These are phyloP conservation scores for Cladochytrium replicatum DNA, from an alignment of 192 early-diverging fungal species.

Conservation along the genomic window DNA sequence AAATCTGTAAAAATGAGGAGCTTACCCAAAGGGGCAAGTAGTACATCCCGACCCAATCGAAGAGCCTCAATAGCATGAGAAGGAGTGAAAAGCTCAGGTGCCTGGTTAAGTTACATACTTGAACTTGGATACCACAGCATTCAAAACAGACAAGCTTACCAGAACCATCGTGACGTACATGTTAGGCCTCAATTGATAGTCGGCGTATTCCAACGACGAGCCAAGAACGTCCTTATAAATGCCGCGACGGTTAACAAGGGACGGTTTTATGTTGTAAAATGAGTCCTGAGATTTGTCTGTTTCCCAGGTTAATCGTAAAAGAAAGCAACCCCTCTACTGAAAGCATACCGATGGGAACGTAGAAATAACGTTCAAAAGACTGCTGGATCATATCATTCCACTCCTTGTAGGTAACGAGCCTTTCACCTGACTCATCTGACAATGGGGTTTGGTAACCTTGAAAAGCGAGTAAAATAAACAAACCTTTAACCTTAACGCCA, in stretches of 20 bases:
- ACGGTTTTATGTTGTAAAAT: slow-evolving; percentile 45
- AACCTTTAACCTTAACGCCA: slow-evolving; percentile 38
- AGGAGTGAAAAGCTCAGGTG: slow-evolving; percentile 85
- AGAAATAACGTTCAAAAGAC: slow-evolving; percentile 82
- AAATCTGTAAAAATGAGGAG: neutral
- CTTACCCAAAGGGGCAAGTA: slow-evolving; percentile 66
- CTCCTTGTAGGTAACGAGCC: slow-evolving; percentile 45
- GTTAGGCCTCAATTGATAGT: slow-evolving; percentile 93
- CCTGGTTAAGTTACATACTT: slow-evolving; percentile 24
- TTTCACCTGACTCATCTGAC: slow-evolving; percentile 12
- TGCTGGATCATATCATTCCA: slow-evolving; percentile 75
- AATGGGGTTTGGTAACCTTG: slow-evolving; percentile 1
- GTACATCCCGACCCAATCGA: slow-evolving; percentile 49
- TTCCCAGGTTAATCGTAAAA: neutral
- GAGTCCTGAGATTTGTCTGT: slow-evolving; percentile 51
- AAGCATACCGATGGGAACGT: slow-evolving; percentile 64
- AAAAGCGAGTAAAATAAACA: neutral
- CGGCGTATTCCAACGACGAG: slow-evolving; percentile 59
- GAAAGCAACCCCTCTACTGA: neutral
- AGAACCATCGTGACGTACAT: slow-evolving; percentile 83
- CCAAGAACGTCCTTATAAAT: slow-evolving; percentile 89
- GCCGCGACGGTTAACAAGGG: slow-evolving; percentile 74
- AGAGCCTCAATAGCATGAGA: slow-evolving; percentile 65
- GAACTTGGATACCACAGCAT: slow-evolving; percentile 1
- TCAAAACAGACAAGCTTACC: slow-evolving; percentile 13